phyloP scores from a whole-genome alignment of 2,329 filamentous ascomycete genomes.

The Chaetothyriales sp. region DNA sequence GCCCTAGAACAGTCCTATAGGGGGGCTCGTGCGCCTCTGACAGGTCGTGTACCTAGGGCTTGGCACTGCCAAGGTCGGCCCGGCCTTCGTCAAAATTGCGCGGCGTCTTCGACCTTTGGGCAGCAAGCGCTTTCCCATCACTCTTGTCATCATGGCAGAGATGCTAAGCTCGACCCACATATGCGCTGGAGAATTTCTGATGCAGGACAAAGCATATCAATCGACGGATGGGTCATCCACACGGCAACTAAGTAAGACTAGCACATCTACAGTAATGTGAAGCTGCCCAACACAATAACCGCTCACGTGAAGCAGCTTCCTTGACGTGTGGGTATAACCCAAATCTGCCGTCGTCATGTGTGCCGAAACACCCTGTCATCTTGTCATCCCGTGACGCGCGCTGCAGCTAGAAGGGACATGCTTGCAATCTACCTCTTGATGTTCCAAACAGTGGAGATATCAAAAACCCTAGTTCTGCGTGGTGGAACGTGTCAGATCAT shows the following conservation, averaged over 20 bases:
- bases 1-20: background rate
- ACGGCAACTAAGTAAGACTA: background rate
- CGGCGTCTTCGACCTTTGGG: background rate
- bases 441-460: background rate
- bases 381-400: background rate
- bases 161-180: background rate
- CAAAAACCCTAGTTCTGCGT: background rate
- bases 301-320: background rate
- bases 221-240: background rate
- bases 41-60: background rate
- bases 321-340: background rate
- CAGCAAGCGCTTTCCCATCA: background rate
- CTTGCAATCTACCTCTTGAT: background rate
- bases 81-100: background rate
- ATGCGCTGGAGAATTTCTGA: background rate
- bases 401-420: background rate
- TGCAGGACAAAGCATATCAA: background rate
- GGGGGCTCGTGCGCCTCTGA: background rate
- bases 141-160: background rate
- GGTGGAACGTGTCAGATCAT: background rate
- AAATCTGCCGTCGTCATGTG: background rate
- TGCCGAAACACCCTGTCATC: background rate
- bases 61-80: background rate
- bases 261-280: background rate
- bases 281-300: background rate